These are phyloP conservation scores for Cryomyces minteri DNA, from an alignment of 495 filamentous ascomycete species.

Conservation along the genomic window DNA sequence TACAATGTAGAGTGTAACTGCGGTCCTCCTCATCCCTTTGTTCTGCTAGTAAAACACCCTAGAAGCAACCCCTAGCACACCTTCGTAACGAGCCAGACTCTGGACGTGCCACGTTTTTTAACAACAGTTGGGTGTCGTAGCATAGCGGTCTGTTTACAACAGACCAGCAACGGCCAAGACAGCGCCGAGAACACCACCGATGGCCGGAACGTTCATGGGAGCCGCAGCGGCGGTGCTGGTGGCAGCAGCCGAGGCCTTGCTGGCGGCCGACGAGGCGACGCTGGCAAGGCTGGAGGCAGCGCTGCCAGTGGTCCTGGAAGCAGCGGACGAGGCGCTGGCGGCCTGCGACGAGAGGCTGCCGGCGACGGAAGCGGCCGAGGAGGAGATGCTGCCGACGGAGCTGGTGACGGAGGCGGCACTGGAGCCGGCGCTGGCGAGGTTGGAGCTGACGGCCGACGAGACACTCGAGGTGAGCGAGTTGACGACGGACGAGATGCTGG, in stretches of 20 bases:
- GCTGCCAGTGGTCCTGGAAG: not conserved
- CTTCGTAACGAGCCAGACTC: no score
- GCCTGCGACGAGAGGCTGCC: not conserved
- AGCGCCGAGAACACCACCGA: not conserved
- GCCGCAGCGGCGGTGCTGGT: no score
- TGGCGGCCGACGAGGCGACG: no score
- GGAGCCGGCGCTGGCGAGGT: not conserved
- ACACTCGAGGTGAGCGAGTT: not conserved
- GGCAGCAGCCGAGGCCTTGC: no score
- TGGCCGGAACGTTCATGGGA: no score
- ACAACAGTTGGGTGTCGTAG: no score
- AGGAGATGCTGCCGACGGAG: not conserved
- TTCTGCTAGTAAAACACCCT: no score
- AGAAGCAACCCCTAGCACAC: no score
- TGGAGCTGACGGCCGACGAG: not conserved
- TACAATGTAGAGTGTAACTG: no score
- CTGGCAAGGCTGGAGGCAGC: not conserved
- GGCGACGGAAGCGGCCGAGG: not conserved
- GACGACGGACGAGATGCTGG: not conserved
- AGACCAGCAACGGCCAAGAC: not conserved
- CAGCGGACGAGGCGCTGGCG: not conserved
- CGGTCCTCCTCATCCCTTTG: no score
- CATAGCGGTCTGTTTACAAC: not conserved
- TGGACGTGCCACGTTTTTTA: no score
- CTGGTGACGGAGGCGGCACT: not conserved